Evolutionary conservation across 2,329 filamentous ascomycete genomes (phyloP), one percentile per base, ranked within the genome.

Genomic region (Paecilomyces niveus): DNA sequence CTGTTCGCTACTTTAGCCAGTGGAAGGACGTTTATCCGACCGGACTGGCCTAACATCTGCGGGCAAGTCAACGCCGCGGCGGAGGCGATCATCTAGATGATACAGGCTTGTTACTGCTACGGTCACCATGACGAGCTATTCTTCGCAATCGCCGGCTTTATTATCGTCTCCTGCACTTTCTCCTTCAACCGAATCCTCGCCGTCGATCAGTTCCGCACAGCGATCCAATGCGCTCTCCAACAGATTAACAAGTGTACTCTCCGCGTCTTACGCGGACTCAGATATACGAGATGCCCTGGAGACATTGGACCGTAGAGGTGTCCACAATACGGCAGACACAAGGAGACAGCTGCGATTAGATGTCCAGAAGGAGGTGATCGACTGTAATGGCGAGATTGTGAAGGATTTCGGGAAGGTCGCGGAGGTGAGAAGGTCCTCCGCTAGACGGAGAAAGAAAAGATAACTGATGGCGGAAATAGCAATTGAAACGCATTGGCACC

Each of bases 311-410:
- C 78, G 84, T 54, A 83, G 89, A 35, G 81, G 82, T 0, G 73
- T 92, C 13, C 78, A 82, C 57, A 97, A 96, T 70, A 90, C 85
- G 11, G 82, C 89, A 9, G 89, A 92, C 64, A 88, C 87, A 2
- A 84, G 94, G 55, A 85, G 93, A 5, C 87, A 90, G 59, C 76
- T 97, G 15, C 86, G 92, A 15, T 76, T 96, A 1, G 87, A 95
- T 70, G 81, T 96, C 1, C 92, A 97, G 71, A 93, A 89, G 72
- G 92, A 97, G 70, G 89, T 97, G 39, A 92, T 97, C 58, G 85
- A 93, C 63, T 92, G 89, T 75, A 97, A 97, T 84, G 92, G 89
- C 54, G 85, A 90, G 63, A 89, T 97, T 62, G 85, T 97, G 59
- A 81, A 85, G 57, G 91, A 96, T 70, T 97, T 97, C 75, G 90